Evolutionary conservation across 176 grass and related monocot species (phyloP).

Genomic region (Oryza rufipogon): DNA sequence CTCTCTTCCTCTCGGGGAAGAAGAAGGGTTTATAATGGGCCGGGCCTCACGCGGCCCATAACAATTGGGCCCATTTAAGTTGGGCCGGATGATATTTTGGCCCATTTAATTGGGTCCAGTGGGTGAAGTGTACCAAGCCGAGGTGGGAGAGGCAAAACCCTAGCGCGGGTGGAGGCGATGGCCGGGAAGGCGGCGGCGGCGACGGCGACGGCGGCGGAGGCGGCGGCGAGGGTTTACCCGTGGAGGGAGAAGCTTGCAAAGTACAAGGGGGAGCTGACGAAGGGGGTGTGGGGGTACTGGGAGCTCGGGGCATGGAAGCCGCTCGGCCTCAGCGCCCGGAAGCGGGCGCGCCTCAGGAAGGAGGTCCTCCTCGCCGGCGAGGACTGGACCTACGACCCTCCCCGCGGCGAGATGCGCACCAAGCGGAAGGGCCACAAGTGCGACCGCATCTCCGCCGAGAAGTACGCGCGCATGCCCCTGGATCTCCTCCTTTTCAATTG

Average conservation of each 20-base stretch:
- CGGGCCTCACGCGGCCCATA: no score
- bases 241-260: conserved; percentile 76
- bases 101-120: neutral
- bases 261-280: conserved; percentile 62
- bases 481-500: neutral
- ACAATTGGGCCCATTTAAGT: neutral
- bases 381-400: conserved; percentile 54
- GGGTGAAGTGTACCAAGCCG: neutral
- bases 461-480: conserved; percentile 37
- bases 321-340: conserved; percentile 69
- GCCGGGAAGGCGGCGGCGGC: conserved; percentile 53
- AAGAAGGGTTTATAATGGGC: conserved; percentile 3
- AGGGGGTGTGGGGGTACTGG: conserved; percentile 92
- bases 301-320: conserved; percentile 95
- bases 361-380: conserved; percentile 84
- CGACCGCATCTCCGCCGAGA: conserved; percentile 61
- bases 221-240: conserved; percentile 47
- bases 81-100: neutral
- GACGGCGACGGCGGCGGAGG: conserved; percentile 40
- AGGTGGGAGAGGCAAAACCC: conserved; percentile 22
- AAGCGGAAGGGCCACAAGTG: conserved; percentile 63
- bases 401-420: conserved; percentile 60
- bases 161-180: conserved; percentile 36
- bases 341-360: conserved; percentile 84
- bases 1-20: neutral